A percentile compares a stretch with the other conserved stretches of the same genome.
Evolutionary conservation across 1,139 yeast species (phyloP).

Genomic region (Suhomyces chickasaworum): DNA sequence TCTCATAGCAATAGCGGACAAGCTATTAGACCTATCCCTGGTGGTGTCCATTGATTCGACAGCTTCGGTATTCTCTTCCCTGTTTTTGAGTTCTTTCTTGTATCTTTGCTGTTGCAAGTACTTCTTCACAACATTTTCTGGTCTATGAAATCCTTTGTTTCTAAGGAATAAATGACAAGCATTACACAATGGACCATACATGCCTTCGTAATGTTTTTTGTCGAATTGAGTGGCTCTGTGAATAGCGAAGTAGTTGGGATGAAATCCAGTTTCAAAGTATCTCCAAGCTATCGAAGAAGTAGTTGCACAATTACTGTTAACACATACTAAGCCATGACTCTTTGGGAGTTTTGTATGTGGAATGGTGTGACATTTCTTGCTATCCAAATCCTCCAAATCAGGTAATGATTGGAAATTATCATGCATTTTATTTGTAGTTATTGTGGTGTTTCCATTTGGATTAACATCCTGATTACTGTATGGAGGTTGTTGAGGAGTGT

Average conservation of each 20-base stretch:
- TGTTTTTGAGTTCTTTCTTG: slow-evolving; percentile 36
- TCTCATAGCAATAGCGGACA: slow-evolving; percentile 23
- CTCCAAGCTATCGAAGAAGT: slow-evolving; percentile 48
- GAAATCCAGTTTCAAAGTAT: slow-evolving; percentile 47
- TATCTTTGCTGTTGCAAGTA: slow-evolving; percentile 50
- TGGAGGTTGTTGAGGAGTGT: slow-evolving; percentile 46
- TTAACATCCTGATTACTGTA: slow-evolving; percentile 20
- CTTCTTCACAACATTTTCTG: slow-evolving; percentile 50
- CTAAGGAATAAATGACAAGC: slow-evolving; percentile 52
- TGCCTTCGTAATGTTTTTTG: slow-evolving; percentile 47
- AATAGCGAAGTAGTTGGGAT: slow-evolving; percentile 41
- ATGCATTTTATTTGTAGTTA: slow-evolving; percentile 16
- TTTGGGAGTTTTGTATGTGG: slow-evolving; percentile 41
- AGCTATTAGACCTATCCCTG: slow-evolving; percentile 17
- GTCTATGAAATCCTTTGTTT: slow-evolving; percentile 55
- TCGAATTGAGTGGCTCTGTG: slow-evolving; percentile 44
- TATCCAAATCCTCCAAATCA: slow-evolving; percentile 48
- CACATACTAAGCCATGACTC: slow-evolving; percentile 46
- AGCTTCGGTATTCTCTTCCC: slow-evolving; percentile 22
- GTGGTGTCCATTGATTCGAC: slow-evolving; percentile 8
- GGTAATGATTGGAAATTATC: slow-evolving; percentile 43
- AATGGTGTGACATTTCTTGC: slow-evolving; percentile 48
- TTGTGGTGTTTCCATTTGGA: slow-evolving; percentile 3
- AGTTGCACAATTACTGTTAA: slow-evolving; percentile 48
- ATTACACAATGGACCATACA: slow-evolving; percentile 55